Percentiles rank a stretch among this genome's conserved stretches.
phyloP scores from a whole-genome alignment of 176 grass and related monocot genomes.

The Dactylis glomerata region DNA sequence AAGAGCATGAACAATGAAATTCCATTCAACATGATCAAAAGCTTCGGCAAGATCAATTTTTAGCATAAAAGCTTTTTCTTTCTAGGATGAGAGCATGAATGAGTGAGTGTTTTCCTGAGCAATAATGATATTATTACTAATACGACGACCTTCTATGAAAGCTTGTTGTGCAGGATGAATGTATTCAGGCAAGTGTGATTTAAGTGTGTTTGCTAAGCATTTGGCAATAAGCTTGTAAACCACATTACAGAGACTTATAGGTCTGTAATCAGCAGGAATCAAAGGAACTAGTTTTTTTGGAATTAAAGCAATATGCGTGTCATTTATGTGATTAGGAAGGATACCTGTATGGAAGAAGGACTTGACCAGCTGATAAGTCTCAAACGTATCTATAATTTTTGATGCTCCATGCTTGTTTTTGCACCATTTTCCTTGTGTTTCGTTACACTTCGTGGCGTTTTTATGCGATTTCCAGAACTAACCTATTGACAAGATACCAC shows the following conservation, averaged over 20 bases:
- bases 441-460: no score
- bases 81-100: background rate
- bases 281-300: background rate
- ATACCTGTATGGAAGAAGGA: no score
- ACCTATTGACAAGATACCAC: no score
- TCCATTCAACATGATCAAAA: background rate
- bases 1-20: background rate
- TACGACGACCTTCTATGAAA: background rate
- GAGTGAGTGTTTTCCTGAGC: background rate
- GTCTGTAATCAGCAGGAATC: background rate
- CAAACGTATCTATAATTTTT: no score
- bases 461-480: no score
- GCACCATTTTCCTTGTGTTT: no score
- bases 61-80: background rate
- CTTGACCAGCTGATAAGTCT: no score
- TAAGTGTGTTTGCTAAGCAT: background rate
- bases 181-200: background rate
- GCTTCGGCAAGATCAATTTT: background rate
- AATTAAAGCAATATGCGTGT: background rate
- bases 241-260: background rate
- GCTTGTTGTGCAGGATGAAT: background rate
- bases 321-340: no score
- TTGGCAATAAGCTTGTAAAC: background rate
- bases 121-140: background rate
- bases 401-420: no score